These are phyloP conservation scores for Albugo laibachii DNA, from an alignment of 352 stramenopile species.

Conservation along the genomic window DNA sequence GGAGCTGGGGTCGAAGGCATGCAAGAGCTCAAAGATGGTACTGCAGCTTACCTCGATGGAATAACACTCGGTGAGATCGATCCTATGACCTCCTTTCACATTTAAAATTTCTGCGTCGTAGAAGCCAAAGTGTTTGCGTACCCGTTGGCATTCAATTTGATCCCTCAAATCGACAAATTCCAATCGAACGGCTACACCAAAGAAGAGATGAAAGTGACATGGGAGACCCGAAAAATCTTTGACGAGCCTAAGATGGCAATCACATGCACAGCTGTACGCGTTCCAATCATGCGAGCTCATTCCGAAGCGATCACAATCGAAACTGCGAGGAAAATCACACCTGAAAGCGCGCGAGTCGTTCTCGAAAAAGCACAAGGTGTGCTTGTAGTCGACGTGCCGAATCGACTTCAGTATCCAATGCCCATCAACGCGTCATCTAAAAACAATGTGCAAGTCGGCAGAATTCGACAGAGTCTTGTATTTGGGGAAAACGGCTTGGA, in stretches of 20 bases:
- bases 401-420: slow-evolving; percentile 88
- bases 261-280: slow-evolving; percentile 90
- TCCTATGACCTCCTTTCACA: not conserved
- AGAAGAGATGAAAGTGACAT: slow-evolving; percentile 99
- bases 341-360: slow-evolving; percentile 64
- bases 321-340: slow-evolving; percentile 78
- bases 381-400: slow-evolving; percentile 83
- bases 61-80: slow-evolving; percentile 15
- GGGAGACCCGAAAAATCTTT: slow-evolving; percentile 97
- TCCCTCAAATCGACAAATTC: slow-evolving; percentile 99
- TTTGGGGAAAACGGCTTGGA: slow-evolving; percentile 94
- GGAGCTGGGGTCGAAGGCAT: slow-evolving; percentile 85
- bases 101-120: not conserved
- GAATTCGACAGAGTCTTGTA: slow-evolving; percentile 85
- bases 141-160: slow-evolving; percentile 96
- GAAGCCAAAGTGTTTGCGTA: slow-evolving; percentile 92
- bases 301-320: slow-evolving; percentile 93
- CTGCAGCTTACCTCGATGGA: slow-evolving; percentile 48
- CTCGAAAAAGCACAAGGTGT: slow-evolving; percentile 82
- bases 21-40: slow-evolving; percentile 88
- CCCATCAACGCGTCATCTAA: slow-evolving; percentile 91
- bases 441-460: slow-evolving; percentile 96
- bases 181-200: slow-evolving; percentile 98
- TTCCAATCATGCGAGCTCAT: slow-evolving; percentile 93
- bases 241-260: slow-evolving; percentile 57